phyloP scores from a whole-genome alignment of 768 basidiomycete genomes.

The Cubamyces lactineus region DNA sequence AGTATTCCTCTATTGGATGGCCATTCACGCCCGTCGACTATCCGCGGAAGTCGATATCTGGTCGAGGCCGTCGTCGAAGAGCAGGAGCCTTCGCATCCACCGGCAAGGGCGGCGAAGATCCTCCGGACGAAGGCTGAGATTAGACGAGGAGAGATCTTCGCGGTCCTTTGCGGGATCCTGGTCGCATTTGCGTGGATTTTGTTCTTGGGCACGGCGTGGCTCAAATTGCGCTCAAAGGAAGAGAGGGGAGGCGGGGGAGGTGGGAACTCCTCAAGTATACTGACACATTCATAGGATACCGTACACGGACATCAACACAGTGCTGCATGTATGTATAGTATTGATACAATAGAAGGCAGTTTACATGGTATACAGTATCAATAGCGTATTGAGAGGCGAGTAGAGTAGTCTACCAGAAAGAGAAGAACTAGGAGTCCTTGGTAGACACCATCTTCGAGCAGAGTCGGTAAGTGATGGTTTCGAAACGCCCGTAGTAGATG shows the following conservation, averaged over 20 bases:
- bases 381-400: too few relatives aligned
- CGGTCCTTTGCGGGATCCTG: conserved; percentile 43
- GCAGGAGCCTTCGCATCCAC: conserved; percentile 1
- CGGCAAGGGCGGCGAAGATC: conserved; percentile 18
- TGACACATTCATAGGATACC: background rate
- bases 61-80: conserved; percentile 7
- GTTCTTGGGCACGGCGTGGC: conserved; percentile 65
- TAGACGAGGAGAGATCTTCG: conserved; percentile 54
- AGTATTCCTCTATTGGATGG: conserved; percentile 31
- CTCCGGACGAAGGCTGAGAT: conserved; percentile 31
- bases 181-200: conserved; percentile 62
- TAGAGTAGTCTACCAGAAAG: too few relatives aligned
- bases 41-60: conserved; percentile 29
- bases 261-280: background rate
- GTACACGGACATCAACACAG: background rate
- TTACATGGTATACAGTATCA: too few relatives aligned
- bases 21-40: conserved; percentile 23
- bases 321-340: background rate
- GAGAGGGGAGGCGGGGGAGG: conserved; percentile 32
- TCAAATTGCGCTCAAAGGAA: conserved; percentile 52
- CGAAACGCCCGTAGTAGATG: background rate
- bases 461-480: background rate
- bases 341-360: background rate
- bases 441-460: conserved; percentile 5
- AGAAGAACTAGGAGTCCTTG: background rate